Evolutionary conservation across 2,329 filamentous ascomycete species (phyloP).

Genomic region (Ascochyta koolunga): DNA sequence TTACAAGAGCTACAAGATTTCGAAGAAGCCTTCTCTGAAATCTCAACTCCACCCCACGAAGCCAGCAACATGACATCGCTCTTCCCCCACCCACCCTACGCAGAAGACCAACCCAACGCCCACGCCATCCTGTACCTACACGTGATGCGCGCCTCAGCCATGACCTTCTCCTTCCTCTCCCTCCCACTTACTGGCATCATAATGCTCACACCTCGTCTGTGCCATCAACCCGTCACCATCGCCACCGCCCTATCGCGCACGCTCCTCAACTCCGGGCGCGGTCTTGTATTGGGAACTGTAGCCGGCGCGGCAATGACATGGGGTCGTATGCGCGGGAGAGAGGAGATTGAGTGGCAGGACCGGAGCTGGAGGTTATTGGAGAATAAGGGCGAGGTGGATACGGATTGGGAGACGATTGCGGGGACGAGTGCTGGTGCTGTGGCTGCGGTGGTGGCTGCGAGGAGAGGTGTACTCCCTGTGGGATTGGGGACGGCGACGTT

Average conservation of each 20-base stretch:
- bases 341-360: conserved; percentile 69
- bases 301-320: conserved; percentile 54
- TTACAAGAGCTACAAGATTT: neutral
- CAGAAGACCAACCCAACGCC: conserved; percentile 66
- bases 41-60: neutral
- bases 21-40: neutral
- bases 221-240: conserved; percentile 33
- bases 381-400: conserved; percentile 60
- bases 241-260: conserved; percentile 39
- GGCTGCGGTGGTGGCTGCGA: conserved; percentile 38
- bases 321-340: conserved; percentile 60
- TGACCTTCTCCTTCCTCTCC: conserved; percentile 58
- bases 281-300: conserved; percentile 54
- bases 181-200: conserved; percentile 38
- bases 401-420: conserved; percentile 61
- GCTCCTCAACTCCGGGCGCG: conserved; percentile 55
- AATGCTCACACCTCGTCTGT: conserved; percentile 32
- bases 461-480: conserved; percentile 33
- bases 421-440: conserved; percentile 51
- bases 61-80: conserved; percentile 58
- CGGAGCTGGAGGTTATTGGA: conserved; percentile 66
- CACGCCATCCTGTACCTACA: conserved; percentile 64
- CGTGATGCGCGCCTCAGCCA: conserved; percentile 63
- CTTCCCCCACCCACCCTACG: conserved; percentile 62
- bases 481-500: conserved; percentile 48